These are phyloP conservation scores for Pelagomonas calceolata DNA, from an alignment of 108 stramenopile species.

Conservation along the genomic window DNA sequence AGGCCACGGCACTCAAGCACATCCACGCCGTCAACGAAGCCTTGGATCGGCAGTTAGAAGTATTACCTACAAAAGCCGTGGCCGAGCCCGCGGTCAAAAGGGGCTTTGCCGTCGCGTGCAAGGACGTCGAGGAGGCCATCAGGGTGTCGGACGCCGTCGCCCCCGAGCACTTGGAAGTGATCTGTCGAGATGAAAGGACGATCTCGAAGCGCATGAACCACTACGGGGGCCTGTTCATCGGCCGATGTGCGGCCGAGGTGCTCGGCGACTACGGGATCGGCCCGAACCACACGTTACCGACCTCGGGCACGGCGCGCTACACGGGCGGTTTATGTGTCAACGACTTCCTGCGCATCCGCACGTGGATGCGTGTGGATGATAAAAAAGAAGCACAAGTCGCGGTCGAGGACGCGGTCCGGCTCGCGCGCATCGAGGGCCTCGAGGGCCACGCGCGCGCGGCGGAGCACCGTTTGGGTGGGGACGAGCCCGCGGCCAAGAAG, in stretches of 20 bases:
- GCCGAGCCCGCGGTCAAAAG: conserved; percentile 6
- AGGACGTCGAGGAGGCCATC: neutral
- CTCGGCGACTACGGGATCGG: conserved; percentile 98
- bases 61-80: conserved; percentile 45
- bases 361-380: conserved; percentile 87
- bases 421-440: conserved; percentile 92
- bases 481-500: neutral
- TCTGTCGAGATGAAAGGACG: conserved; percentile 62
- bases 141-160: conserved; percentile 35
- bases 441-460: conserved; percentile 96
- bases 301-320: conserved; percentile 89
- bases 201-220: conserved; percentile 60
- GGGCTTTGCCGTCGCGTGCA: conserved; percentile 11
- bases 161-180: conserved; percentile 96
- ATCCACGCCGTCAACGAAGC: neutral
- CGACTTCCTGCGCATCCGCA: conserved; percentile 89
- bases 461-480: conserved; percentile 43
- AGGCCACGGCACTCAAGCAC: neutral
- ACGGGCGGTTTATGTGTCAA: conserved; percentile 93
- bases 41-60: conserved; percentile 50
- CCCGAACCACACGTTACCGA: conserved; percentile 97
- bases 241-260: conserved; percentile 86
- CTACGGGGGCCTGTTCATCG: conserved; percentile 94
- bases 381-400: conserved; percentile 47
- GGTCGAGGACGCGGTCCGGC: conserved; percentile 77